Base-by-base conservation (phyloP, 2,329 filamentous ascomycete species). In the Aspergillus sp. region DNA sequence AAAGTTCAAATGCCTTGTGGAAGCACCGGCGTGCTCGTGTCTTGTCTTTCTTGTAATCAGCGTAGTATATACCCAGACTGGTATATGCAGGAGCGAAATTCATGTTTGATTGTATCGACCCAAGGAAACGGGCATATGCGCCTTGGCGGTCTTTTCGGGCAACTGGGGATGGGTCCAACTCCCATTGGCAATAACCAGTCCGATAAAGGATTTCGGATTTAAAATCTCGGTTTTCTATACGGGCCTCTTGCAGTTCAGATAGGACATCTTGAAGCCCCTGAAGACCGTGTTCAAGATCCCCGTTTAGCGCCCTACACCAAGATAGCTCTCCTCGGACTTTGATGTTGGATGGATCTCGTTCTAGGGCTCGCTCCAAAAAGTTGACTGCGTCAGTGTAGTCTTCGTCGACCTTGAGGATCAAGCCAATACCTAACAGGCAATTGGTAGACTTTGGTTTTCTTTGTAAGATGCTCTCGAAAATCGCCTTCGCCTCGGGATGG, bases 1-100 rank as follows among this genome's bases (percentile, higher is more conserved):
- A 98, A 3, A 98, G 72, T 65, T 98, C 93, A 43, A 98, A 86
- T 0, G 93, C 93, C 64, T 97, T 96, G 58, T 96, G 88, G 59
- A 97, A 97, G 63, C 91, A 97, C 52, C 86, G 83, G n/a, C 87
- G 79, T 6, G 91, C 88, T 60, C 94, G 78, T 59, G 83, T 86
- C 66, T 83, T 88, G 65, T 97, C 93, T 54, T 83, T 88, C 46
- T 81, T 85, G 61, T 96, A 96, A 60, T 97, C 91, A 4, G 83
- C 82, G 61, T 96, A 98, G 70, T 86, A 98, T 5, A 91, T 74
- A 10, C 93, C 93, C 4, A 98, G 78, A 53, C 83, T 89, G 0
- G 90, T 95, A 65, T 97, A 98, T 2, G 90, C 83, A 0, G 93
- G 87, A 1, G 93, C 90, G 64, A 86, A 89, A 57, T 85, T 94